Conservation (phyloP, 805 yeast species). For the Yamadazyma sp. region DNA sequence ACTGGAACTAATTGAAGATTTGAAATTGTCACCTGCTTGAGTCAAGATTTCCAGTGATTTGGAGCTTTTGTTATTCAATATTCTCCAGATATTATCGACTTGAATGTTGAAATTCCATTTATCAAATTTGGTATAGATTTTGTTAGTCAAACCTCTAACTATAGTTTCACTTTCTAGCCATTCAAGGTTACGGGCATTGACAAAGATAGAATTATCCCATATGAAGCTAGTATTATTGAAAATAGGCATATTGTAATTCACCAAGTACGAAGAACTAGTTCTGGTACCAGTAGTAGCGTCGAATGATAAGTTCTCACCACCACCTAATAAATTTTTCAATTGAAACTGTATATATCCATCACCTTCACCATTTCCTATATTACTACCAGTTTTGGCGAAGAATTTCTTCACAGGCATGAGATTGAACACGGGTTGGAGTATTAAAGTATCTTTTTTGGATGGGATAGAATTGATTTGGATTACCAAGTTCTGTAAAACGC, state of each 20-base stretch:
- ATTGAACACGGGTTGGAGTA: conserved; percentile 36
- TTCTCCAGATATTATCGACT: conserved; percentile 42
- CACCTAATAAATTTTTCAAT: conserved; percentile 54
- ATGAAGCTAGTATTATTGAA: conserved; percentile 37
- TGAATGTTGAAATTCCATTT: conserved; percentile 47
- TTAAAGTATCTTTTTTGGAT: conserved; percentile 16
- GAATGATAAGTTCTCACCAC: conserved; percentile 49
- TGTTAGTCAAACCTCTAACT: conserved; percentile 41
- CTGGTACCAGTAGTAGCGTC: conserved; percentile 52
- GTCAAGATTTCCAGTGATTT: conserved; percentile 27
- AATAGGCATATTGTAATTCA: conserved; percentile 47
- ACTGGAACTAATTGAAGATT: conserved; percentile 41
- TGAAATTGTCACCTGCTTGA: conserved; percentile 46
- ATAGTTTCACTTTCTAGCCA: conserved; percentile 47
- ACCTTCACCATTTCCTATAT: conserved; percentile 95
- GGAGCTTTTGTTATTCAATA: conserved; percentile 27
- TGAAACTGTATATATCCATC: conserved; percentile 83
- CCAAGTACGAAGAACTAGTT: conserved; percentile 48
- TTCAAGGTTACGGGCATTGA: conserved; percentile 46
- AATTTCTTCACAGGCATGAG: conserved; percentile 62
- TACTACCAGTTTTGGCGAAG: conserved; percentile 88
- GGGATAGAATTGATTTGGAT: conserved; percentile 19
- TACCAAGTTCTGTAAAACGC: conserved; percentile 9
- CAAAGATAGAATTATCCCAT: conserved; percentile 37
- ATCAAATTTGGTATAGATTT: conserved; percentile 32